Conservation (phyloP, 345 rosid genomes). For the Lumnitzera littorea region DNA sequence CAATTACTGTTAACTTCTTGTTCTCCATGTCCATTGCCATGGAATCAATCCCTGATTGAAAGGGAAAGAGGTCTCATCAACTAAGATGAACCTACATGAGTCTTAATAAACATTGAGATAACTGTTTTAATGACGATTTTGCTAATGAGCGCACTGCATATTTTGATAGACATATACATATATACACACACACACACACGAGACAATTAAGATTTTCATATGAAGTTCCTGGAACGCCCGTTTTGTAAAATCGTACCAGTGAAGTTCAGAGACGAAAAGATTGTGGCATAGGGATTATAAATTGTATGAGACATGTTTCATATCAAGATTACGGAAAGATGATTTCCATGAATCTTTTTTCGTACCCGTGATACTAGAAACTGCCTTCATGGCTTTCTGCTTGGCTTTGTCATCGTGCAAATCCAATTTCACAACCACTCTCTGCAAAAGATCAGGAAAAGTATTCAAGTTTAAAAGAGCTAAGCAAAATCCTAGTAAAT, state of each 20-base stretch:
- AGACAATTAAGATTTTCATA: no score
- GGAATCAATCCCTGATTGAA: constrained; percentile 37
- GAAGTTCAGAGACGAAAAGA: no score
- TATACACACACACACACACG: not conserved
- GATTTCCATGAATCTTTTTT: not conserved
- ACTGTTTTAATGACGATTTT: not conserved
- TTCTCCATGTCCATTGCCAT: constrained; percentile 49
- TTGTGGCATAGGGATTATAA: not conserved
- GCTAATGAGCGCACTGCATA: not conserved
- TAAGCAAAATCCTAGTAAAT: not conserved
- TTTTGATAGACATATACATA: not conserved
- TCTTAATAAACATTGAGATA: no score
- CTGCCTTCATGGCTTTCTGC: constrained; percentile 44
- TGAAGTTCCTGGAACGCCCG: no score
- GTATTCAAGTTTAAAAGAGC: not conserved
- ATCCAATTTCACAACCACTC: constrained; percentile 48
- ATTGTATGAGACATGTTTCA: no score
- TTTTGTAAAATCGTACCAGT: no score
- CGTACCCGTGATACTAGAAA: constrained; percentile 41
- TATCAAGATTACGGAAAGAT: not conserved
- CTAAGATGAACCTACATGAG: no score
- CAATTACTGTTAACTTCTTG: constrained; percentile 47
- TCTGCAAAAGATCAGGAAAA: constrained; percentile 29
- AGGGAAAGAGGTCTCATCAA: not conserved
- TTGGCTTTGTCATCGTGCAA: constrained; percentile 42